Base-by-base conservation (phyloP, 768 basidiomycete genomes). In the Galerina marginata region DNA sequence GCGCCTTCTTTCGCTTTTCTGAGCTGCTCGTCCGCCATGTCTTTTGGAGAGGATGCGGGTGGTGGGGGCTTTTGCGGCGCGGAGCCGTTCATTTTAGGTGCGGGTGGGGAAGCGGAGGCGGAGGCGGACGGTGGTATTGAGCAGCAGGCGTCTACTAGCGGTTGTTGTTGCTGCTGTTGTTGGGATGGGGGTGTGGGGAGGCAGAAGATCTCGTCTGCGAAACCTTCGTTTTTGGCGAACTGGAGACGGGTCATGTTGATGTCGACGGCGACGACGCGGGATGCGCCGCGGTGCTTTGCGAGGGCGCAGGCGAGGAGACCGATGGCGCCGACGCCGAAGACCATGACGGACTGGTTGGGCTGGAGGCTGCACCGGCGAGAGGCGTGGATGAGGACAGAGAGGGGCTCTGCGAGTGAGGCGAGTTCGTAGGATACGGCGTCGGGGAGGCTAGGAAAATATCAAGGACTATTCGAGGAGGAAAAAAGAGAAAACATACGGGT, bases 261-360 rank as follows among this genome's bases (percentile, higher is more conserved):
- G 79, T 98, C 96, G 67, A 85, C 77, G 25, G 90, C 91, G 61
- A 91, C 85, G 68, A 95, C 82, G 66, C 82, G 80, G 3, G 86
- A 79, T 4, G 91, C 91, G 47, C 93, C 94, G 49, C 79, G 76
- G 20, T 86, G 79, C 65, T 86, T 85, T 40, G 92, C 91, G 59
- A 96, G 83, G 3, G 92, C 84, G 70, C 91, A 92, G 0, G 92
- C 92, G 43, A 98, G 87, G 40, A 97, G 84, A 53, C 96, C 96
- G 72, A 99, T 96, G 9, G 96, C 87, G 51, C 96, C 96, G 16
- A 91, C 92, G 55, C 96, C 96, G 64, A 95, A 90, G 54, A 98
- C 90, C 62, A 97, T 88, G 47, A 96, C 87, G 52, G 86, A 80
- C 58, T 92, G 87, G 36, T 88, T 87, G 7, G 81, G 67, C 9